Evolutionary conservation across 176 grass and related monocot species (phyloP).

Genomic region (Cocos nucifera): DNA sequence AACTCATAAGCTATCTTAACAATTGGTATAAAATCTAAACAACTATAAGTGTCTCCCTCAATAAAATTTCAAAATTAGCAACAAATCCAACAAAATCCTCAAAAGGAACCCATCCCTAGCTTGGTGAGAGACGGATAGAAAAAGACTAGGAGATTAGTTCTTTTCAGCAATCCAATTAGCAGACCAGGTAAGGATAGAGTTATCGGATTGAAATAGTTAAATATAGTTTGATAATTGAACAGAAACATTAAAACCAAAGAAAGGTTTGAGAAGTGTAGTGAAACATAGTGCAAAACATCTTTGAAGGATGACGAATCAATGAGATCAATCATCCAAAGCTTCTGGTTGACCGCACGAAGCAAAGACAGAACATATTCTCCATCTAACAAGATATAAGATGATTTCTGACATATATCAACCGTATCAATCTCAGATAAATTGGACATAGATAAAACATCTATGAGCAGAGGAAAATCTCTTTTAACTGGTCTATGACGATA

Average conservation of each 20-base stretch:
- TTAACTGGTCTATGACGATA: slow-evolving; percentile 6
- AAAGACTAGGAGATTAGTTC: too few relatives aligned
- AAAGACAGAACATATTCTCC: slow-evolving; percentile 11
- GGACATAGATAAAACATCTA: neutral
- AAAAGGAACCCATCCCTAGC: too few relatives aligned
- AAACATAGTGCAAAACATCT: slow-evolving; percentile 17
- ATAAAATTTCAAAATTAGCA: too few relatives aligned
- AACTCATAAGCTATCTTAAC: too few relatives aligned
- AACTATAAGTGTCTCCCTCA: too few relatives aligned
- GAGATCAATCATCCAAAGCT: slow-evolving; percentile 6
- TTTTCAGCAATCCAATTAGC: too few relatives aligned
- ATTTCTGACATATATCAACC: slow-evolving; percentile 5
- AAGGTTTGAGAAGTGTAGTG: neutral
- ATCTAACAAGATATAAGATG: slow-evolving; percentile 12
- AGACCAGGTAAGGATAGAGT: too few relatives aligned
- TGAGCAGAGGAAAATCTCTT: slow-evolving; percentile 13
- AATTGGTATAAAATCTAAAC: too few relatives aligned
- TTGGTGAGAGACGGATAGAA: too few relatives aligned
- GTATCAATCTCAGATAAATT: slow-evolving; percentile 13
- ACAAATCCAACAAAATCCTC: too few relatives aligned
- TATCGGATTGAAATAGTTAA: neutral
- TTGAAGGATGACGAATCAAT: slow-evolving; percentile 8
- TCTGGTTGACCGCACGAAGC: slow-evolving; percentile 5
- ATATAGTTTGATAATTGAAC: neutral
- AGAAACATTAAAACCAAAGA: neutral